Conservation (phyloP, 1,284 basidiomycete genomes). For the Papiliotrema flavescens region DNA sequence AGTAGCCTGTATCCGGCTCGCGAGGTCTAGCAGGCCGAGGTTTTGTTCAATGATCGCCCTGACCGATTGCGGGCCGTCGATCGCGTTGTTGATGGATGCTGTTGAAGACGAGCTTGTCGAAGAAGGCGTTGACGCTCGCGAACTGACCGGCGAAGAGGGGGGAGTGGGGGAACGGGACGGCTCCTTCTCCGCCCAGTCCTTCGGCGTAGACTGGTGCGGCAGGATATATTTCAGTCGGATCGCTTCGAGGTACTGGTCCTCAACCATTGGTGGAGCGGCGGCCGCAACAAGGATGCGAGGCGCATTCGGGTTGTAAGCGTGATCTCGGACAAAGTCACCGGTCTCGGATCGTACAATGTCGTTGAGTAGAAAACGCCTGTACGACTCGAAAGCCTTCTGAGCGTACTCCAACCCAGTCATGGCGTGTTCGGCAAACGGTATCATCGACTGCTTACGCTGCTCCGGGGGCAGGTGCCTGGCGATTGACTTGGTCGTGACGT, state of each 20-base stretch:
- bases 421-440: background rate
- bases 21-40: slow-evolving; percentile 38
- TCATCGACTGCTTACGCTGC: slow-evolving; percentile 12
- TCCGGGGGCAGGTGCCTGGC: no score
- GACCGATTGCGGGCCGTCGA: slow-evolving; percentile 9
- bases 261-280: slow-evolving; percentile 40
- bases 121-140: background rate
- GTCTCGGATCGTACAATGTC: no score
- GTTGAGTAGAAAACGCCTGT: background rate
- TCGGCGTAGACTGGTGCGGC: slow-evolving; percentile 27
- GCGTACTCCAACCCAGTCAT: background rate
- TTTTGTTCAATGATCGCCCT: slow-evolving; percentile 25
- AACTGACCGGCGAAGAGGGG: background rate
- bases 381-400: background rate
- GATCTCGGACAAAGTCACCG: background rate
- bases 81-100: no score
- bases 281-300: slow-evolving; percentile 32
- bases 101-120: background rate
- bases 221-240: slow-evolving; percentile 46
- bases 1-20: slow-evolving; percentile 37
- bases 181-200: slow-evolving; percentile 7
- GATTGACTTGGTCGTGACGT: slow-evolving; percentile 14
- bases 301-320: slow-evolving; percentile 1
- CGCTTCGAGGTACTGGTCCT: slow-evolving; percentile 33
- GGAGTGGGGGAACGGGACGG: background rate